Evolutionary conservation across 1,139 yeast species (phyloP), one percentile per base, ranked within the genome.

Genomic region (Geotrichum bryndzae): DNA sequence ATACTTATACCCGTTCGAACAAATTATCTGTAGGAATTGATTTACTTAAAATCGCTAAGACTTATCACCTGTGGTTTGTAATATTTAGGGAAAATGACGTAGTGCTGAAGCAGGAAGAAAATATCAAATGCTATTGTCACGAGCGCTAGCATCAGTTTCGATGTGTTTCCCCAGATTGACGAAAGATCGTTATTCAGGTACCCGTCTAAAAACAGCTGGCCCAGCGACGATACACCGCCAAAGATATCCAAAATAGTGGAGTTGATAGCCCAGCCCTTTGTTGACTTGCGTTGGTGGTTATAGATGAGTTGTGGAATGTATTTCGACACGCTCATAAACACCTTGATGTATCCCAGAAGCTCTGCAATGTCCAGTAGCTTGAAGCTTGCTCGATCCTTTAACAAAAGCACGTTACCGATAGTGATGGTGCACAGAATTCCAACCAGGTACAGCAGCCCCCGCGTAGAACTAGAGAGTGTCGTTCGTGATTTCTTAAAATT

Each of bases 271-370:
- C 84, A 83, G 0, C 89, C 90, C 61, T 76, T 74, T 69, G 85
- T 82, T 1, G 87, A 81, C 64, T 77, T 76, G 59, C 89, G 78
- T 56, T 77, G 77, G 63, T 74, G 76, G 67, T 85, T 86, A 68
- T 83, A 82, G 38, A 74, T 66, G 4, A 85, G 79, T 68, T 86
- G 90, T 0, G 90, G 90, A 5, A 86, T 69, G 68, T 85, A 84
- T 69, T 86, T 86, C 63, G 82, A 75, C 35, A 83, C 72, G 61
- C 87, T 83, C 79, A 84, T 80, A 31, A 74, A 64, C 22, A 85
- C 81, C 72, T 85, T 85, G 63, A 83, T 74, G 59, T 80, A 77
- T 1, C 85, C 82, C 35, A 82, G 70, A 46, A 76, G 67, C 27
- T 78, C 67, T 0, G 83, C 81, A 13, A 81, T 72, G 59, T 58